Evolutionary conservation across 1,139 yeast genomes (phyloP).

Genomic region (Hyphopichia buzzinii): DNA sequence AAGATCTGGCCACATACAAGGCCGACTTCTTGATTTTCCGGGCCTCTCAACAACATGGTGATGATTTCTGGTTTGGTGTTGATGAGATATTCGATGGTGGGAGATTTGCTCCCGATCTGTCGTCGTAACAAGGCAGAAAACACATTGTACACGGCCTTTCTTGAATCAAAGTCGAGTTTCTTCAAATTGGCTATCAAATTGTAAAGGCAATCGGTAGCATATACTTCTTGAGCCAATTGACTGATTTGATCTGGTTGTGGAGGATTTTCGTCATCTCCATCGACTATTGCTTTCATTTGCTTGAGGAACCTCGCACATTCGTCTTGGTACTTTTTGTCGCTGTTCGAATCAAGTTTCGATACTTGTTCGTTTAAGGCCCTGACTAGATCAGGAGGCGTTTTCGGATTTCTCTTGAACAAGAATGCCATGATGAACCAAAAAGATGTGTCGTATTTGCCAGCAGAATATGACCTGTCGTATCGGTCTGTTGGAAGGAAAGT

Average conservation of each 20-base stretch:
- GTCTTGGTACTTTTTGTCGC: conserved; percentile 68
- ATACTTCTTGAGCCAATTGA: conserved; percentile 70
- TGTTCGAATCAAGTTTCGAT: conserved; percentile 54
- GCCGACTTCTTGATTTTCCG: conserved; percentile 70
- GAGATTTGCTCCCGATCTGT: conserved; percentile 71
- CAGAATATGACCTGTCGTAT: too few species aligned
- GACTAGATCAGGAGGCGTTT: conserved; percentile 83
- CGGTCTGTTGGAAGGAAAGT: too few species aligned
- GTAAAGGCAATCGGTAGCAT: conserved; percentile 67
- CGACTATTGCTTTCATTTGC: conserved; percentile 65
- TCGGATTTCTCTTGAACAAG: conserved; percentile 87
- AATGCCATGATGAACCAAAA: too few species aligned
- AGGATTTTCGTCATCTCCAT: conserved; percentile 69
- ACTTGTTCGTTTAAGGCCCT: conserved; percentile 74
- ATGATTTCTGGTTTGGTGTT: conserved; percentile 62
- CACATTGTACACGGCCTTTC: conserved; percentile 76
- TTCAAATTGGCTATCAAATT: conserved; percentile 56
- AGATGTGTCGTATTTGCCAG: too few species aligned
- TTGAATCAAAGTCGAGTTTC: conserved; percentile 79
- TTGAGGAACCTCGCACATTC: conserved; percentile 69
- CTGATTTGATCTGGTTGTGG: conserved; percentile 80
- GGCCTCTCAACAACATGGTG: conserved; percentile 61
- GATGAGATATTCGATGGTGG: conserved; percentile 82
- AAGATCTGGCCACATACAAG: conserved; percentile 75
- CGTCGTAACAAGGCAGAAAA: conserved; percentile 79